Conservation (phyloP, 164 flowering plant genomes). For the Sedum album region DNA sequence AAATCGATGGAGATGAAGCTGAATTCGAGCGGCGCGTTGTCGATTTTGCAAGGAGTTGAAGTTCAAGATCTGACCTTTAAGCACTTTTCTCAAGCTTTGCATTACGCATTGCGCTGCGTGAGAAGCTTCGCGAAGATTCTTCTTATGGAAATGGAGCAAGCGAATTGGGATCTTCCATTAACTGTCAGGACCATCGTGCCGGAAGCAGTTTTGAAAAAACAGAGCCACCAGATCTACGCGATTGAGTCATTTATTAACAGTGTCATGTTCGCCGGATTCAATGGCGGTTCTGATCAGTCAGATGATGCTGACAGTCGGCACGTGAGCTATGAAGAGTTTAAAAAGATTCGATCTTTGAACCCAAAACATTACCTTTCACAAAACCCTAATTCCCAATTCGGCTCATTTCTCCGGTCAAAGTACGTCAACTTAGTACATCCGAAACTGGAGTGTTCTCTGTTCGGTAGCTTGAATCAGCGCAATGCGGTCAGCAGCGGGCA, state of each 20-base stretch:
- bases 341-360: conserved; percentile 30
- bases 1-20: conserved; percentile 45
- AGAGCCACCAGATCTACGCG: conserved; percentile 34
- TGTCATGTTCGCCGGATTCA: conserved; percentile 59
- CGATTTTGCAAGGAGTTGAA: conserved; percentile 34
- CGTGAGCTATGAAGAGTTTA: conserved; percentile 39
- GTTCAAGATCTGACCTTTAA: conserved; percentile 31
- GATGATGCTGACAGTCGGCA: background rate
- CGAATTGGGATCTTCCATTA: conserved; percentile 58
- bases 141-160: conserved; percentile 58
- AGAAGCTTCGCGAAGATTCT: conserved; percentile 52
- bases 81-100: conserved; percentile 50
- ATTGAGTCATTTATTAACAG: conserved; percentile 62
- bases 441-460: conserved; percentile 70
- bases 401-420: conserved; percentile 44
- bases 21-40: conserved; percentile 39
- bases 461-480: conserved; percentile 60
- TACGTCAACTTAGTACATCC: conserved; percentile 61
- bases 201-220: conserved; percentile 19
- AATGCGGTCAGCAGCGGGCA: conserved; percentile 41
- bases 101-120: conserved; percentile 39
- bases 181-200: conserved; percentile 48
- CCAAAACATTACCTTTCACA: conserved; percentile 28
- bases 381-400: conserved; percentile 38
- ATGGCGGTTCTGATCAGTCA: conserved; percentile 13